These are phyloP conservation scores for Lasiodiplodia citricola DNA, from an alignment of 2,329 filamentous ascomycete species.

Conservation along the genomic window DNA sequence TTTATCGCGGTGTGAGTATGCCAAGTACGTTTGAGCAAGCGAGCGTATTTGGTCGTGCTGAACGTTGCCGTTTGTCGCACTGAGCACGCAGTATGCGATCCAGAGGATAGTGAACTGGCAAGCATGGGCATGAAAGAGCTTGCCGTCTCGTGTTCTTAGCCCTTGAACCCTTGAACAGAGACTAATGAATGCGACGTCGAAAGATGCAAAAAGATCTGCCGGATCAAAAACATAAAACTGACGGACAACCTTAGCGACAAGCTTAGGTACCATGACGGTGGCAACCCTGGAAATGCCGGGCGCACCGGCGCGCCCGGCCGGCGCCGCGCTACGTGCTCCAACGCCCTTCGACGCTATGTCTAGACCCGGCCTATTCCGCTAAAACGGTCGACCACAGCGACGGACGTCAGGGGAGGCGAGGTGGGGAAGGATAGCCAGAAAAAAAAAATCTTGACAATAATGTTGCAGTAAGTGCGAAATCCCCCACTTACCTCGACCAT, in stretches of 20 bases:
- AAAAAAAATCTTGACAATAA: not conserved
- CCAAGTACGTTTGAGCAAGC: not conserved
- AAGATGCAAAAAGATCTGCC: not conserved
- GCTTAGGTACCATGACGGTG: not conserved
- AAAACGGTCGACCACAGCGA: not conserved
- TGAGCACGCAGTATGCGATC: not conserved
- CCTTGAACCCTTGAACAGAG: not conserved
- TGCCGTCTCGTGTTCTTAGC: not conserved
- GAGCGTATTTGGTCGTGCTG: no score
- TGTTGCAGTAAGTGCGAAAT: not conserved
- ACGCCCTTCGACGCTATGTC: not conserved
- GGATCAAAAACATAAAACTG: not conserved
- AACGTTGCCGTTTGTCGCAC: not conserved
- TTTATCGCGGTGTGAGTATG: not conserved
- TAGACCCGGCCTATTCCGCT: not conserved
- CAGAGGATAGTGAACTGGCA: not conserved
- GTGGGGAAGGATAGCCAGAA: not conserved
- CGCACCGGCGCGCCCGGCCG: not conserved
- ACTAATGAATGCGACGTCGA: constrained; percentile 4
- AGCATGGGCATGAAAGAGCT: not conserved
- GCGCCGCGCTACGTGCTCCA: not conserved
- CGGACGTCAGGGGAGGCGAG: not conserved
- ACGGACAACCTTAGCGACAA: not conserved
- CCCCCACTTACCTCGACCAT: not conserved
- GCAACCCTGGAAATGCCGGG: not conserved